Conservation (phyloP, 129 eudicot genomes). For the Smallanthus sonchifolius region DNA sequence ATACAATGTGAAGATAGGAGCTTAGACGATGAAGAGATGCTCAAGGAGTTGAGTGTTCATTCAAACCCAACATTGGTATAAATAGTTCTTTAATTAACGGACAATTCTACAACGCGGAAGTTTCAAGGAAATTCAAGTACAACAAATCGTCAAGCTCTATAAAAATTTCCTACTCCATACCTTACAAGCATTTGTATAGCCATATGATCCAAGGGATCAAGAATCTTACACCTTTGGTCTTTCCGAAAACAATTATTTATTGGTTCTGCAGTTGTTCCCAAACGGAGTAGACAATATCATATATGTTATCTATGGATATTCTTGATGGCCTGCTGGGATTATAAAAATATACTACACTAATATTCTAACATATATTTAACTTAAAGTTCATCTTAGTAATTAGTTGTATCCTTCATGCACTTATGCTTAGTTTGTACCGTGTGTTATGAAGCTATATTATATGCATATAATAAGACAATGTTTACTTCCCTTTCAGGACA, state of each 20-base stretch:
- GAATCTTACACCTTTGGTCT: neutral
- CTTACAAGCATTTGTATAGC: neutral
- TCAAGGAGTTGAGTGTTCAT: neutral
- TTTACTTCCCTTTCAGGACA: neutral
- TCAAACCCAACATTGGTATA: constrained; percentile 5
- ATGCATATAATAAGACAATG: neutral
- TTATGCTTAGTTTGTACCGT: neutral
- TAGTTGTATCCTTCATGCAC: neutral
- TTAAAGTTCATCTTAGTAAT: neutral
- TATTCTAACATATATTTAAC: neutral
- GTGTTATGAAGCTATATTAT: too few species aligned
- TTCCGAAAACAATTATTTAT: neutral
- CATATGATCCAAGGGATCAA: constrained; percentile 1
- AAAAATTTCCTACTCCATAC: neutral
- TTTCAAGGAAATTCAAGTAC: neutral
- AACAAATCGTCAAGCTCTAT: neutral
- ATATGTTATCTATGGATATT: too few species aligned
- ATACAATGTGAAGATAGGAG: neutral
- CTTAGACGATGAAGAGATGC: neutral
- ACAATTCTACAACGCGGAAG: neutral
- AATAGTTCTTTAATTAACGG: neutral
- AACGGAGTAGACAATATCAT: too few species aligned
- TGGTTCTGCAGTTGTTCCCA: too few species aligned
- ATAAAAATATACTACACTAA: neutral
- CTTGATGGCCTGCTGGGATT: too few species aligned